A percentile compares a stretch with the other conserved stretches of the same genome.
Conservation (phyloP, 176 grass and related monocot genomes). For the Elaeis guineensis region DNA sequence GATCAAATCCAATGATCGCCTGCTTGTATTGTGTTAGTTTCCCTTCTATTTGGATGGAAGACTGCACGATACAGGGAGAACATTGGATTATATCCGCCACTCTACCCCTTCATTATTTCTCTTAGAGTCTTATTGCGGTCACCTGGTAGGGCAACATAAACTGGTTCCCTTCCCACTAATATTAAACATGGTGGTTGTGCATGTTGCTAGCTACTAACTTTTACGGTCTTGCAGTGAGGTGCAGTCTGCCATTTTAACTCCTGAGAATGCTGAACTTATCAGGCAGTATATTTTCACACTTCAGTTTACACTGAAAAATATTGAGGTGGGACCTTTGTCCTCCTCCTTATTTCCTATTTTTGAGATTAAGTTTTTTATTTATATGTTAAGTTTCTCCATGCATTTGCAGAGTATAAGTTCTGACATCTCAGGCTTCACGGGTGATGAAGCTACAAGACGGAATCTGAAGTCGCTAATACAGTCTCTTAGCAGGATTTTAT, state of each 20-base stretch:
- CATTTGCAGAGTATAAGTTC: conserved; percentile 84
- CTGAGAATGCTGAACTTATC: conserved; percentile 77
- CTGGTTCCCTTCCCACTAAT: too few species aligned
- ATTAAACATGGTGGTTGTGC: too few species aligned
- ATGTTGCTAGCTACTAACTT: neutral
- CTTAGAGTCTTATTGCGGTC: too few species aligned
- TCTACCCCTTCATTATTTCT: too few species aligned
- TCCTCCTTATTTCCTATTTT: neutral
- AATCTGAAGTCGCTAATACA: conserved; percentile 89
- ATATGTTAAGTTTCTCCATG: neutral
- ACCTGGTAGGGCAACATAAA: too few species aligned
- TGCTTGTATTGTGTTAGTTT: too few species aligned
- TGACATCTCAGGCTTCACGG: conserved; percentile 83
- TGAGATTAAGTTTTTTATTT: conserved; percentile 1
- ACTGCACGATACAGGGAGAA: too few species aligned
- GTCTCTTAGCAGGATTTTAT: conserved; percentile 90
- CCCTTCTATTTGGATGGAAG: too few species aligned
- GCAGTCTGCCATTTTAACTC: conserved; percentile 63
- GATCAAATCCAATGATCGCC: too few species aligned
- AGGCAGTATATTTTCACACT: conserved; percentile 87
- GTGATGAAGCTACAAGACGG: conserved; percentile 64
- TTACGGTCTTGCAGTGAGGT: conserved; percentile 48
- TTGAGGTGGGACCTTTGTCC: conserved; percentile 46
- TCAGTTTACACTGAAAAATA: conserved; percentile 90
- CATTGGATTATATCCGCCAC: too few species aligned